Evolutionary conservation across 768 basidiomycete genomes (phyloP).

Genomic region (Boletus rubropictus): DNA sequence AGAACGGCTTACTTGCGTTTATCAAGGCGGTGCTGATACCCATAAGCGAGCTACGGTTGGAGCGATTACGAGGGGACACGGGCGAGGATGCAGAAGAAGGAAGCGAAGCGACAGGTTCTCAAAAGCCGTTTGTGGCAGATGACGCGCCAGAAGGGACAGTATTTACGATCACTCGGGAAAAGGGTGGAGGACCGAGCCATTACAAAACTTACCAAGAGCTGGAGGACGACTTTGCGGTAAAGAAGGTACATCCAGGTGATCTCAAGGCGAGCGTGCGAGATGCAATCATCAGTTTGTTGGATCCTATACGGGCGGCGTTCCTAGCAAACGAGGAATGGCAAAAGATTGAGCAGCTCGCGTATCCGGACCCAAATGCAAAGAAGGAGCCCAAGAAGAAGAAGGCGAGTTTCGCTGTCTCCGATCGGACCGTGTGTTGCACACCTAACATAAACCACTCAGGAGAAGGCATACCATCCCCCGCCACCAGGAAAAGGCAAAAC

Average conservation of each 20-base stretch:
- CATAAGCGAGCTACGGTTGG: conserved; percentile 68
- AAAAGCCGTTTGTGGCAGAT: conserved; percentile 57
- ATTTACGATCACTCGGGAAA: conserved; percentile 72
- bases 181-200: conserved; percentile 69
- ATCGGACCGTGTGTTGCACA: neutral
- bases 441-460: conserved; percentile 35
- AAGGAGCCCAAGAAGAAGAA: conserved; percentile 63
- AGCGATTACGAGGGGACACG: conserved; percentile 44
- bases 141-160: conserved; percentile 78
- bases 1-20: conserved; percentile 87
- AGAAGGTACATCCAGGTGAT: conserved; percentile 83
- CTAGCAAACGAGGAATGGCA: conserved; percentile 78
- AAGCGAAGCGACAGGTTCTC: conserved; percentile 43
- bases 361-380: conserved; percentile 70
- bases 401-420: conserved; percentile 3
- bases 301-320: conserved; percentile 77
- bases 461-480: conserved; percentile 78
- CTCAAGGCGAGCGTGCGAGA: conserved; percentile 75
- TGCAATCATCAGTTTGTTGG: conserved; percentile 67
- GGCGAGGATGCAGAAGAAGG: conserved; percentile 38
- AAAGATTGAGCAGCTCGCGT: conserved; percentile 68
- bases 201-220: conserved; percentile 62
- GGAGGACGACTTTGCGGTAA: conserved; percentile 67
- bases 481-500: conserved; percentile 76
- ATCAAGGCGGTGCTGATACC: conserved; percentile 84